Conservation (phyloP, 2,329 filamentous ascomycete genomes). For the Fusarium sp. region DNA sequence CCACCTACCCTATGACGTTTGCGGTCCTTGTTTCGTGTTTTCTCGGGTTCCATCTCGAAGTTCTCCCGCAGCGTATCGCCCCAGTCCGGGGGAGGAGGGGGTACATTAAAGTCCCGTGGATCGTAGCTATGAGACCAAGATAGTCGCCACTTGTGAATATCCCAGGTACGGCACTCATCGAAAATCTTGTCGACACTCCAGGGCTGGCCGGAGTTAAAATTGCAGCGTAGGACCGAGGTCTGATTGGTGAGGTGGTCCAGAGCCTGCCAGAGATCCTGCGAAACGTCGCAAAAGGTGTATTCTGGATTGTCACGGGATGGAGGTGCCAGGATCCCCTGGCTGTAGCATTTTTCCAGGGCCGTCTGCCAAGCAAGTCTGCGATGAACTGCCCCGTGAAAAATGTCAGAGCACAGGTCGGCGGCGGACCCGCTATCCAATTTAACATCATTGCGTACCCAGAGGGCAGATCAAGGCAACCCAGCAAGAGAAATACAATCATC, state of each 20-base stretch:
- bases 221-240: neutral
- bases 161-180: neutral
- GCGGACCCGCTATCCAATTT: neutral
- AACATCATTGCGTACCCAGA: neutral
- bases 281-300: too few relatives aligned
- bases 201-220: neutral
- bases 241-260: neutral
- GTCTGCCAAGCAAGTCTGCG: neutral
- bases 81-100: neutral
- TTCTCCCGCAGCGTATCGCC: neutral
- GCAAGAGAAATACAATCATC: neutral
- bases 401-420: neutral
- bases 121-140: neutral
- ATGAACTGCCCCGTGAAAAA: too few relatives aligned
- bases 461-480: neutral
- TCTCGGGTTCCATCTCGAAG: neutral
- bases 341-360: fast-evolving
- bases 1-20: neutral
- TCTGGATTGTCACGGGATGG: too few relatives aligned
- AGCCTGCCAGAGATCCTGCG: neutral
- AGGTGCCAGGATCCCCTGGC: too few relatives aligned
- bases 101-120: neutral
- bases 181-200: neutral
- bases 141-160: neutral
- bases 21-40: neutral